These are phyloP conservation scores for Arabis hirsuta DNA, from an alignment of 345 rosid genomes.

Conservation along the genomic window DNA sequence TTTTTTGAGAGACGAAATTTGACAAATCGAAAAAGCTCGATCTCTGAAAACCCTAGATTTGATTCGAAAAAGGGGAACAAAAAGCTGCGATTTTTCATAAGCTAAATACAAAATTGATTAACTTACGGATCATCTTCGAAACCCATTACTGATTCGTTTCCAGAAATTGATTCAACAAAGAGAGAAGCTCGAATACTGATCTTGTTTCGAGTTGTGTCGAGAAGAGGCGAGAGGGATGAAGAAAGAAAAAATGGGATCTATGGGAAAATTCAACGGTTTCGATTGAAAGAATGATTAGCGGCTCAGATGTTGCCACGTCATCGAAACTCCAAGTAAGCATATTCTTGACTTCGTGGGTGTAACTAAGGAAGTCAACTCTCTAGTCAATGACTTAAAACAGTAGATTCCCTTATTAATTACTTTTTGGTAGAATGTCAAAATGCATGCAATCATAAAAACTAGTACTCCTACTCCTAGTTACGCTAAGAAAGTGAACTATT, in stretches of 20 bases:
- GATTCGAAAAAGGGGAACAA: neutral
- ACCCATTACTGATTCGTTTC: conserved; percentile 51
- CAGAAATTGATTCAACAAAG: conserved; percentile 13
- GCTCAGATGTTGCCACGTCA: conserved; percentile 35
- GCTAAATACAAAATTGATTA: conserved; percentile 1
- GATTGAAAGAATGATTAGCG: conserved; percentile 20
- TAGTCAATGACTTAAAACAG: neutral
- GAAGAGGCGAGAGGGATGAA: neutral
- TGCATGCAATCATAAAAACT: no score
- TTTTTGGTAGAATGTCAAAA: no score
- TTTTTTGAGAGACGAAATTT: neutral
- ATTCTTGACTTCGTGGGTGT: conserved; percentile 9
- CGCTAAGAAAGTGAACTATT: no score
- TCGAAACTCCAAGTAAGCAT: neutral
- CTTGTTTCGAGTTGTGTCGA: conserved; percentile 5
- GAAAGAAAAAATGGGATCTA: neutral
- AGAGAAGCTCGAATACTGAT: conserved; percentile 21
- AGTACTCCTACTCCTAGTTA: no score
- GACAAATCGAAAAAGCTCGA: conserved; percentile 3
- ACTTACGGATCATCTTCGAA: conserved; percentile 78
- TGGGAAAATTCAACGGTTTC: conserved; percentile 32
- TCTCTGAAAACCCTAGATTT: conserved; percentile 45
- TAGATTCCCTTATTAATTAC: no score
- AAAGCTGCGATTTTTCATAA: neutral
- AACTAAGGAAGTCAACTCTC: conserved; percentile 12